Conservation (phyloP, 2,329 filamentous ascomycete genomes). For the Cephalotrichum gorgonifer region DNA sequence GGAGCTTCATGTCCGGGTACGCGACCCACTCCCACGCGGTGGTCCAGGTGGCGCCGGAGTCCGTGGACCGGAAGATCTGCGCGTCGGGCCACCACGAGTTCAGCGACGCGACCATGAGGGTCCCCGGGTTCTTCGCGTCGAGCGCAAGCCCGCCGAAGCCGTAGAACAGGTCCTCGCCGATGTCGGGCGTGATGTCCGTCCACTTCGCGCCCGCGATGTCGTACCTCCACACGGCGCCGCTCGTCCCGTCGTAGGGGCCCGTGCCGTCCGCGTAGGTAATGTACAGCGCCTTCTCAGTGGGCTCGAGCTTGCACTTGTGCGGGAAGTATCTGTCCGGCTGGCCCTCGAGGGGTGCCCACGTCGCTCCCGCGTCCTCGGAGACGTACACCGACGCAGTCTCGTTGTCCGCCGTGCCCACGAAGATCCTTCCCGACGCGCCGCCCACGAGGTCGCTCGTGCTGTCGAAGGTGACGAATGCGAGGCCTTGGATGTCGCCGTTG, state of each 20-base stretch:
- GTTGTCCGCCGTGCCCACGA: conserved; percentile 44
- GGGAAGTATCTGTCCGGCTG: conserved; percentile 42
- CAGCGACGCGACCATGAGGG: conserved; percentile 42
- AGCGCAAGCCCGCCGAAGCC: conserved; percentile 47
- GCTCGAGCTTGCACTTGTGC: conserved; percentile 41
- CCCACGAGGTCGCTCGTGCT: conserved; percentile 30
- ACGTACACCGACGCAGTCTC: conserved; percentile 41
- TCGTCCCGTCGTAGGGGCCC: conserved; percentile 45
- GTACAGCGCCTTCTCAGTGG: conserved; percentile 41
- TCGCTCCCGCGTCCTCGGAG: conserved; percentile 40
- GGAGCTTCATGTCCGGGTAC: conserved; percentile 32
- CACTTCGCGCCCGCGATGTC: conserved; percentile 35
- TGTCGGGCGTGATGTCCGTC: conserved; percentile 46
- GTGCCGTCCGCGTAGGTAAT: conserved; percentile 43
- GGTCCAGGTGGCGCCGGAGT: conserved; percentile 45
- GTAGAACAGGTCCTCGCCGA: conserved; percentile 33
- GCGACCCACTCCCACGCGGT: conserved; percentile 39
- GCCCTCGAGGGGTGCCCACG: conserved; percentile 37
- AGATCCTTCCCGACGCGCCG: conserved; percentile 44
- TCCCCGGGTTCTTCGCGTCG: conserved; percentile 42
- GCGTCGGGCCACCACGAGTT: conserved; percentile 52
- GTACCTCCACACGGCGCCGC: conserved; percentile 44
- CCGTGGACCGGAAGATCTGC: conserved; percentile 42
- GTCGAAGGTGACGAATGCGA: conserved; percentile 45
- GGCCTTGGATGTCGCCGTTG: conserved; percentile 32